Evolutionary conservation across 2,329 filamentous ascomycete genomes (phyloP).

Genomic region (Pezicula neosporulosa): DNA sequence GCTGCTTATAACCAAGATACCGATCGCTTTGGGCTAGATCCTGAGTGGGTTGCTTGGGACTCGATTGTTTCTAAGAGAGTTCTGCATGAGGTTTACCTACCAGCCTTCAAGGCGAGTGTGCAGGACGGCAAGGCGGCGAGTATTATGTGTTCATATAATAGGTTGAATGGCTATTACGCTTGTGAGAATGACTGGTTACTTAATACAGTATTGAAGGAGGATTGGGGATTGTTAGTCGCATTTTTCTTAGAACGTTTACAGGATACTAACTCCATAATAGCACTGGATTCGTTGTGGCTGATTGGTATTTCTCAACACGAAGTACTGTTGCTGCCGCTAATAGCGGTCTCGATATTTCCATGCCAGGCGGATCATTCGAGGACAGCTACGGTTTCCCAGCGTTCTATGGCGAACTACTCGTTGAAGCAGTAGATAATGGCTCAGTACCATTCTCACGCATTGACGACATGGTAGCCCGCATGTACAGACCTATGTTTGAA

Average conservation of each 20-base stretch:
- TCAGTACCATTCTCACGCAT: constrained; percentile 51
- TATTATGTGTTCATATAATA: constrained; percentile 41
- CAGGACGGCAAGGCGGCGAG: constrained; percentile 36
- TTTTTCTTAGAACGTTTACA: too few relatives aligned
- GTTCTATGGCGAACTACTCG: constrained; percentile 29
- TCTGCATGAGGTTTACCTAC: constrained; percentile 36
- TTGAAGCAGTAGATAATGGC: constrained; percentile 55
- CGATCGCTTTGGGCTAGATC: constrained; percentile 43
- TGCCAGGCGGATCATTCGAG: constrained; percentile 40
- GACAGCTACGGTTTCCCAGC: constrained; percentile 9
- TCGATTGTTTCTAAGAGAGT: constrained; percentile 30
- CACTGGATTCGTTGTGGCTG: constrained; percentile 76
- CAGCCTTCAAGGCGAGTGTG: constrained; percentile 38
- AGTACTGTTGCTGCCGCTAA: constrained; percentile 48
- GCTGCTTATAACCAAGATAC: constrained; percentile 37
- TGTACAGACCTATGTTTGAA: constrained; percentile 13
- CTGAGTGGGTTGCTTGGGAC: constrained; percentile 28
- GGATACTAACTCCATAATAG: too few relatives aligned
- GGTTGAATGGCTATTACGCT: constrained; percentile 37
- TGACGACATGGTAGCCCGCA: constrained; percentile 55
- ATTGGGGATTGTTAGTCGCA: constrained; percentile 44
- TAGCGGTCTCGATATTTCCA: constrained; percentile 52
- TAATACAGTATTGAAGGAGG: constrained; percentile 31
- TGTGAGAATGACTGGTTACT: constrained; percentile 33
- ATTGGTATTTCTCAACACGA: constrained; percentile 75